Evolutionary conservation across 164 flowering plant species (phyloP).

Genomic region (Chimonanthus salicifolius): DNA sequence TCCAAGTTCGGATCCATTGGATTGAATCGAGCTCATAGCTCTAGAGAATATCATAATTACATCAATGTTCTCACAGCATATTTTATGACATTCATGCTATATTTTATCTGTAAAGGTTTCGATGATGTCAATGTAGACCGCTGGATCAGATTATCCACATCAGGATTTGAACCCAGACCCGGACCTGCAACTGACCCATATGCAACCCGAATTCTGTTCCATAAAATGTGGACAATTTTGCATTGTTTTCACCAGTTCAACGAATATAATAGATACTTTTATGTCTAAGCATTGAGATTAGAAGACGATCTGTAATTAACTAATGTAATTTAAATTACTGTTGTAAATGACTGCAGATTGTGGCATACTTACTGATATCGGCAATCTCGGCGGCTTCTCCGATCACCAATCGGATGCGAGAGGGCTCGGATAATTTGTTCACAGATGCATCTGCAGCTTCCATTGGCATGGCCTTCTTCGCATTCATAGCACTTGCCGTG

Average conservation of each 20-base stretch:
- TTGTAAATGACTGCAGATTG: slow-evolving; percentile 10
- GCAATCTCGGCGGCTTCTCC: slow-evolving; percentile 26
- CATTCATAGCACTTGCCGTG: slow-evolving; percentile 18
- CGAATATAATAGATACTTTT: not conserved
- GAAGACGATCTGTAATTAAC: not conserved
- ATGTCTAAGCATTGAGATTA: not conserved
- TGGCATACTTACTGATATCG: slow-evolving; percentile 26
- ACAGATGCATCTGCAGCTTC: slow-evolving; percentile 24
- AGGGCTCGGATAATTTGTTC: slow-evolving; percentile 14
- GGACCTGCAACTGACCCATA: no score
- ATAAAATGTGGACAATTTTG: no score
- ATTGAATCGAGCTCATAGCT: no score
- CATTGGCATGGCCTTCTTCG: slow-evolving; percentile 32
- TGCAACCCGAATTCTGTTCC: no score
- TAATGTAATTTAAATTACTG: not conserved
- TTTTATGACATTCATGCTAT: no score
- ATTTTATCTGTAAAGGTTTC: no score
- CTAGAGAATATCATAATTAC: no score
- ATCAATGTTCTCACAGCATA: no score
- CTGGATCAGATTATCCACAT: no score
- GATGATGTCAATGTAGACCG: no score
- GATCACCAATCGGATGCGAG: slow-evolving; percentile 14
- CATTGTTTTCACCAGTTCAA: not conserved
- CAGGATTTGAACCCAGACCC: no score
- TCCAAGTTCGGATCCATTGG: no score